A percentile compares a stretch with the other conserved stretches of the same genome.
Evolutionary conservation across 352 stramenopile genomes (phyloP).

Genomic region (Thalassiosira allenii): DNA sequence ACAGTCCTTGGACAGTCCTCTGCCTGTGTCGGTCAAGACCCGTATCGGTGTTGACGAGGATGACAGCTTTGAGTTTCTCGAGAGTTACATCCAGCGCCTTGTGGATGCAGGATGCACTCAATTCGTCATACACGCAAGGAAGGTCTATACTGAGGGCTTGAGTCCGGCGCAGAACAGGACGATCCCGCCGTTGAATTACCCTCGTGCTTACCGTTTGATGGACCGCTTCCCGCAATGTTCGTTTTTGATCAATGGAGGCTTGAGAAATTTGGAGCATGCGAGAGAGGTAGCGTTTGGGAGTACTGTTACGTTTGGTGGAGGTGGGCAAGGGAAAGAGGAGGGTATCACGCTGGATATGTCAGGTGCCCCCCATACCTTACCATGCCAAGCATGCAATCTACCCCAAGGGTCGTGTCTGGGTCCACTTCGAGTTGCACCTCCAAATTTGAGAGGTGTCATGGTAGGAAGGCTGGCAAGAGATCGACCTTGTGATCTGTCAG

Average conservation of each 20-base stretch:
- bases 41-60: constrained; percentile 74
- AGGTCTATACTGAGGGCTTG: constrained; percentile 54
- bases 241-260: constrained; percentile 82
- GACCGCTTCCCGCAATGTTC: constrained; percentile 75
- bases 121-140: constrained; percentile 80
- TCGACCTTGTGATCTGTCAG: constrained; percentile 66
- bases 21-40: constrained; percentile 77
- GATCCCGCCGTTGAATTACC: constrained; percentile 80
- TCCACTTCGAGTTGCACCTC: constrained; percentile 46
- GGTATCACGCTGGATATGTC: neutral
- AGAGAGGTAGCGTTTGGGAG: constrained; percentile 65
- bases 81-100: constrained; percentile 50
- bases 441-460: constrained; percentile 78
- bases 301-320: constrained; percentile 11
- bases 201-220: constrained; percentile 70
- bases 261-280: constrained; percentile 64
- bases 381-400: constrained; percentile 53
- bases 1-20: constrained; percentile 9
- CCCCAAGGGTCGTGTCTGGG: constrained; percentile 72
- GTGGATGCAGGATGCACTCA: constrained; percentile 50
- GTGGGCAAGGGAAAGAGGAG: constrained; percentile 6
- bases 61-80: constrained; percentile 68
- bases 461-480: constrained; percentile 77
- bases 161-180: constrained; percentile 72
- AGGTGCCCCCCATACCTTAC: constrained; percentile 20